Base-by-base conservation (phyloP, 1,139 yeast species). In the Yamadazyma diddensiae region DNA sequence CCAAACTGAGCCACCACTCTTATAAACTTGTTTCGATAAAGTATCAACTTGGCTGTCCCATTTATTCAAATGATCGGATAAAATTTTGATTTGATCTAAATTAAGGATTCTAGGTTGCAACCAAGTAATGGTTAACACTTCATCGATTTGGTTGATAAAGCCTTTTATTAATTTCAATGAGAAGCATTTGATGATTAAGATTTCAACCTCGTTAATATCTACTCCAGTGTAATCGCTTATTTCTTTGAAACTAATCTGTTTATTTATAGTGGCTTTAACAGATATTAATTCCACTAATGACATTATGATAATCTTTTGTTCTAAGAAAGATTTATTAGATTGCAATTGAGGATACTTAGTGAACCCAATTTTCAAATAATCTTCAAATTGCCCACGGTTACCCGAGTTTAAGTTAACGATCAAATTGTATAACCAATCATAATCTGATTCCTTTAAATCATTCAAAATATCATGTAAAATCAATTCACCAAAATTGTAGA, bases 401-500 rank as follows among this genome's bases (percentile, higher is more conserved):
- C 98, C 98, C 13, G 79, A 65, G 53, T 90, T 88, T 50, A 92
- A 68, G 22, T 82, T 71, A 37, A 76, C 69, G 36, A 92, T 67
- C 44, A 90, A 65, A 34, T 81, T 73, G 42, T 79, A 77, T 38
- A 94, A 65, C 96, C 97, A 90, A 33, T 65, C 59, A 53, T 78
- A 80, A 15, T 39, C 38, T 35, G 65, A 65, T 20, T 57, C 59
- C 27, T 71, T 58, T 20, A 38, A 33, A 19, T 32, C 35, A 31
- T 70, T 59, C 56, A 92, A 73, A 35, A 90, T 80, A 31, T 94
- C 96, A 56, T 92, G 97, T 54, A 88, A 77, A 39, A 92, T 73
- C 45, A 92, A 75, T 61, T 94, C 98, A 33, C 98, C 98, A 59
- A 92, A 92, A 62, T 90, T 92, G 68, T 88, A 94, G 46, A 92